Evolutionary conservation across 768 basidiomycete species (phyloP).

Genomic region (Pleurotus platypus): DNA sequence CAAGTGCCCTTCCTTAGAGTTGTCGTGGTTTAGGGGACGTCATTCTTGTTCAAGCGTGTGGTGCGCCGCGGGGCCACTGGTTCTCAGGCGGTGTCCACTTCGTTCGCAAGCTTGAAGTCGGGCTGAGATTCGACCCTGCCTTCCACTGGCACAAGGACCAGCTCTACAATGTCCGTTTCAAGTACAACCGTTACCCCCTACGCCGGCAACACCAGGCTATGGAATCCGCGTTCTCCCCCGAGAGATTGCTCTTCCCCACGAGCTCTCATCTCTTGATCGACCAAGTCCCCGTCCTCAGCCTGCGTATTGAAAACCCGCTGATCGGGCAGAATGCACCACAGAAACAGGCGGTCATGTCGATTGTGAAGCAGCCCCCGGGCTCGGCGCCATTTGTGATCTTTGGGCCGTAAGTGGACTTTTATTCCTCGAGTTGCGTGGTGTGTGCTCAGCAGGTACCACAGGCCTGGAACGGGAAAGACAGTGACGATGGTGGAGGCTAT

Average conservation of each 20-base stretch:
- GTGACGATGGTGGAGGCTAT: constrained; percentile 64
- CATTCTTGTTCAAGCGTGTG: constrained; percentile 28
- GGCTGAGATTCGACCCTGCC: constrained; percentile 39
- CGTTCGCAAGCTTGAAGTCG: constrained; percentile 37
- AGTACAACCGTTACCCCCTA: constrained; percentile 48
- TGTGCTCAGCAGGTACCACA: constrained; percentile 13
- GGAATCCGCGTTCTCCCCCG: constrained; percentile 29
- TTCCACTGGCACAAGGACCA: constrained; percentile 38
- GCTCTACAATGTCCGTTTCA: constrained; percentile 52
- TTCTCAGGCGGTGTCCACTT: constrained; percentile 47
- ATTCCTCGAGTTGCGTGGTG: not conserved
- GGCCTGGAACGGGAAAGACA: constrained; percentile 68
- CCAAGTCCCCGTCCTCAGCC: constrained; percentile 15
- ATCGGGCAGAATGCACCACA: constrained; percentile 45
- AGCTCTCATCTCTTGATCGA: constrained; percentile 16
- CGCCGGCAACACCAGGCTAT: constrained; percentile 56
- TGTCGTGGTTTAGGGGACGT: constrained; percentile 26
- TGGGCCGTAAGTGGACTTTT: constrained; percentile 49
- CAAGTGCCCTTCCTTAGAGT: not conserved
- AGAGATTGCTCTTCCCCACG: constrained; percentile 47
- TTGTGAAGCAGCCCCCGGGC: constrained; percentile 40
- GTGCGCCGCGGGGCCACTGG: constrained; percentile 24
- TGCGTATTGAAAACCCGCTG: constrained; percentile 18
- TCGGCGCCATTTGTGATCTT: constrained; percentile 56
- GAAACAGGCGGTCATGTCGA: constrained; percentile 45